phyloP scores from a whole-genome alignment of 768 basidiomycete species.

The Amanita phalloides region DNA sequence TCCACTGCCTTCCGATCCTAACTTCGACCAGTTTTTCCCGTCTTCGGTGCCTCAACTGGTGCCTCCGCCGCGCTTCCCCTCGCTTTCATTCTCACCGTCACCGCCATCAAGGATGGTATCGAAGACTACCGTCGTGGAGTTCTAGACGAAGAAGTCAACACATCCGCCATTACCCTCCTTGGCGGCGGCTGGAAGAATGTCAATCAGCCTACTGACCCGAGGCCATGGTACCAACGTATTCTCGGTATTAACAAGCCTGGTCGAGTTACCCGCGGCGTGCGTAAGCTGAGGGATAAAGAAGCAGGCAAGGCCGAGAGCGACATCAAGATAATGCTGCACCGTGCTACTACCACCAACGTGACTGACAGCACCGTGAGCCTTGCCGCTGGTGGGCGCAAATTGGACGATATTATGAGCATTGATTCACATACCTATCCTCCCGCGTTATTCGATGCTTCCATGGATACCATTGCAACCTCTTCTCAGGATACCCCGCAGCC shows the following conservation, averaged over 20 bases:
- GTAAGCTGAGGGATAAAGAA: conserved; percentile 76
- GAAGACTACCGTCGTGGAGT: conserved; percentile 90
- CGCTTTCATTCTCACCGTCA: conserved; percentile 77
- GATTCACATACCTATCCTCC: conserved; percentile 62
- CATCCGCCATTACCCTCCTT: conserved; percentile 83
- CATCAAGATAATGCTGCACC: conserved; percentile 37
- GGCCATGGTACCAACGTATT: conserved; percentile 67
- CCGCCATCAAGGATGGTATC: conserved; percentile 90
- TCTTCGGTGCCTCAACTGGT: conserved; percentile 84
- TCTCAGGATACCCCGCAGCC: conserved; percentile 11
- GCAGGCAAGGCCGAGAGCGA: conserved; percentile 48
- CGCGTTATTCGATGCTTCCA: conserved; percentile 22
- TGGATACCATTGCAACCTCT: conserved; percentile 16
- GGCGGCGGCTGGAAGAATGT: conserved; percentile 79
- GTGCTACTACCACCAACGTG: conserved; percentile 12
- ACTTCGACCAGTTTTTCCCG: conserved; percentile 54
- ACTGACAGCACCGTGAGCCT: conserved; percentile 25
- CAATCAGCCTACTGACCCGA: conserved; percentile 72
- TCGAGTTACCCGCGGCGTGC: conserved; percentile 74
- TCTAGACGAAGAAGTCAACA: conserved; percentile 93
- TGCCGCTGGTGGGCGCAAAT: conserved; percentile 34
- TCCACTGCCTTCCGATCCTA: neutral
- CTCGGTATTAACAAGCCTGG: conserved; percentile 62
- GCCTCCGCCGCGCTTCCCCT: conserved; percentile 78
- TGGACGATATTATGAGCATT: conserved; percentile 63